Evolutionary conservation across 78 protist genomes (phyloP).

Genomic region (Tieghemostelium lacteum): DNA sequence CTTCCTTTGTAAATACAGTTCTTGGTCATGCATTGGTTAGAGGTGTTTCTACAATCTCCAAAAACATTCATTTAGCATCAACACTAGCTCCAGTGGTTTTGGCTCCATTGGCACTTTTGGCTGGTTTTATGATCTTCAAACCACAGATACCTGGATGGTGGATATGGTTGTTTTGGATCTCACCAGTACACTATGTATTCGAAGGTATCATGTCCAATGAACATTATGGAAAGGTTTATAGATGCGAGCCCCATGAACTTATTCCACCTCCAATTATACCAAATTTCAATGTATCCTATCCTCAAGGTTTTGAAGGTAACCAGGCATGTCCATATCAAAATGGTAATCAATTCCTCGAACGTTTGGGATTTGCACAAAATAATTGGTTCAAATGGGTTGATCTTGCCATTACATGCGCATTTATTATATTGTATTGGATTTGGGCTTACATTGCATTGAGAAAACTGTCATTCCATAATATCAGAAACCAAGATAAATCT

Average conservation of each 20-base stretch:
- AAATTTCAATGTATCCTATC: neutral
- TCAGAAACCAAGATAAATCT: neutral
- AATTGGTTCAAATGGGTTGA: slow-evolving; percentile 81
- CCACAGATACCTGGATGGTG: slow-evolving; percentile 64
- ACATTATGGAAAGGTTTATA: slow-evolving; percentile 33
- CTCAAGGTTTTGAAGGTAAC: neutral
- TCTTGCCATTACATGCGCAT: slow-evolving; percentile 19
- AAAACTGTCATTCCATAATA: neutral
- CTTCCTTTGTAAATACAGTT: slow-evolving; percentile 28
- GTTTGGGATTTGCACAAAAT: slow-evolving; percentile 47
- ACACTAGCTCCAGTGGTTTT: slow-evolving; percentile 71
- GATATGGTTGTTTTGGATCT: slow-evolving; percentile 84
- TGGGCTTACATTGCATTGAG: slow-evolving; percentile 22
- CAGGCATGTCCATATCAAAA: slow-evolving; percentile 17
- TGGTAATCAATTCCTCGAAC: slow-evolving; percentile 37
- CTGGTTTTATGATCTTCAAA: slow-evolving; percentile 64
- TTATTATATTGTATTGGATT: neutral
- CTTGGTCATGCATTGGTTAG: slow-evolving; percentile 57
- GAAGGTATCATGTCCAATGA: slow-evolving; percentile 80
- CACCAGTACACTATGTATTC: slow-evolving; percentile 70
- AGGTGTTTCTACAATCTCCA: slow-evolving; percentile 60
- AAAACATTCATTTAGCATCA: slow-evolving; percentile 36
- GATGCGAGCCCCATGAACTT: slow-evolving; percentile 14
- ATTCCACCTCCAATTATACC: slow-evolving; percentile 47
- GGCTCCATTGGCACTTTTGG: slow-evolving; percentile 53